Percentiles rank a stretch among this genome's conserved stretches.
Conservation (phyloP, 331 rosid genomes). For the Pyracantha coccinea region DNA sequence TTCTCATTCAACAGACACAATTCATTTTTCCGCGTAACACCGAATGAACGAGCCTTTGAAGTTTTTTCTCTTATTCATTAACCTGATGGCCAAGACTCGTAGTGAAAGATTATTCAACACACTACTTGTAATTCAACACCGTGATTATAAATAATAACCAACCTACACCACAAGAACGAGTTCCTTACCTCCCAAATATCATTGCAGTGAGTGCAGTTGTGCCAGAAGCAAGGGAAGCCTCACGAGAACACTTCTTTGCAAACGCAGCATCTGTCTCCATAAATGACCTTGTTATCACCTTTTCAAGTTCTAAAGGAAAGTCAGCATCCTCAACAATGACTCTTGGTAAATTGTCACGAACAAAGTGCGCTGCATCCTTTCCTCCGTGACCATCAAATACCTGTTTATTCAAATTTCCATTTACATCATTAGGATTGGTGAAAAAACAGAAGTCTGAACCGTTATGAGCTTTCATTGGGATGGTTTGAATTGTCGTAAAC, state of each 20-base stretch:
- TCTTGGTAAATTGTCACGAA: slow-evolving; percentile 73
- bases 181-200: slow-evolving; percentile 68
- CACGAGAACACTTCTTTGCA: slow-evolving; percentile 50
- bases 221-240: slow-evolving; percentile 63
- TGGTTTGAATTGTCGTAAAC: not conserved
- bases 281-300: slow-evolving; percentile 80
- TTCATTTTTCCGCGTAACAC: not conserved
- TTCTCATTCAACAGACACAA: not conserved
- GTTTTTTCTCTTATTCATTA: not conserved
- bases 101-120: not conserved
- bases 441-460: not conserved
- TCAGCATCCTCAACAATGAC: slow-evolving; percentile 76
- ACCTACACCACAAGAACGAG: not conserved
- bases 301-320: slow-evolving; percentile 81
- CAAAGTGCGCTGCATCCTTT: slow-evolving; percentile 73
- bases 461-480: not conserved
- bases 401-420: slow-evolving; percentile 28
- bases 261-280: slow-evolving; percentile 73
- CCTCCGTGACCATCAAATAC: slow-evolving; percentile 97
- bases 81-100: not conserved
- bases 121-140: not conserved
- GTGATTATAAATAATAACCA: not conserved
- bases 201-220: slow-evolving; percentile 92
- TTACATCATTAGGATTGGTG: not conserved
- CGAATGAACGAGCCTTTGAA: not conserved